Evolutionary conservation across 2,329 filamentous ascomycete genomes (phyloP).

Genomic region (Lizonia empirigonia): DNA sequence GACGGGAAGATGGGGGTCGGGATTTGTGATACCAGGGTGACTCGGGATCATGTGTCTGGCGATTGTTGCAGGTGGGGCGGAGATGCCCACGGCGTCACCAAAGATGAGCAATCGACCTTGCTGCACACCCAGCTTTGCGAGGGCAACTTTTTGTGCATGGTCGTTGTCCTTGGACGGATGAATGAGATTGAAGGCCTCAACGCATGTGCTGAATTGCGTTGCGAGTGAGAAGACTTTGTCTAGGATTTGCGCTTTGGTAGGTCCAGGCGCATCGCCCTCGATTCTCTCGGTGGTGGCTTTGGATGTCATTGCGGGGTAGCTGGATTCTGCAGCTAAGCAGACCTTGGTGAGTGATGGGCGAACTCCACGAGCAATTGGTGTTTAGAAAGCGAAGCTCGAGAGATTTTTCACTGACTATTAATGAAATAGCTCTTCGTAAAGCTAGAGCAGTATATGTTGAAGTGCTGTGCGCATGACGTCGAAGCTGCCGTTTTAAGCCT

Average conservation of each 20-base stretch:
- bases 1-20: slow-evolving; percentile 52
- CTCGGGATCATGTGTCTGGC: slow-evolving; percentile 53
- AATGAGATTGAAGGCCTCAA: slow-evolving; percentile 55
- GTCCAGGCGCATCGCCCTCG: slow-evolving; percentile 25
- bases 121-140: slow-evolving; percentile 53
- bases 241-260: slow-evolving; percentile 44
- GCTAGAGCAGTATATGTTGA: slow-evolving; percentile 13
- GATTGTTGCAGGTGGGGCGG: slow-evolving; percentile 51
- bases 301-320: slow-evolving; percentile 34
- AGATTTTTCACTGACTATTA: too few species aligned
- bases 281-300: slow-evolving; percentile 25
- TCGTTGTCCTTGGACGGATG: slow-evolving; percentile 52
- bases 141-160: slow-evolving; percentile 51
- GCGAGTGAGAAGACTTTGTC: slow-evolving; percentile 51
- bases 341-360: not conserved
- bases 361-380: not conserved
- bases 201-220: slow-evolving; percentile 54
- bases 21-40: slow-evolving; percentile 52
- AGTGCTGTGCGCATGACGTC: slow-evolving; percentile 34
- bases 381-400: not conserved
- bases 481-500: slow-evolving; percentile 24
- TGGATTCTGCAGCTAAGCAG: slow-evolving; percentile 10
- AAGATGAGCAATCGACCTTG: slow-evolving; percentile 56
- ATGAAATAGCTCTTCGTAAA: not conserved
- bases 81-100: slow-evolving; percentile 55